Base-by-base conservation (phyloP, 2,329 filamentous ascomycete species). In the Stenocarpella maydis region DNA sequence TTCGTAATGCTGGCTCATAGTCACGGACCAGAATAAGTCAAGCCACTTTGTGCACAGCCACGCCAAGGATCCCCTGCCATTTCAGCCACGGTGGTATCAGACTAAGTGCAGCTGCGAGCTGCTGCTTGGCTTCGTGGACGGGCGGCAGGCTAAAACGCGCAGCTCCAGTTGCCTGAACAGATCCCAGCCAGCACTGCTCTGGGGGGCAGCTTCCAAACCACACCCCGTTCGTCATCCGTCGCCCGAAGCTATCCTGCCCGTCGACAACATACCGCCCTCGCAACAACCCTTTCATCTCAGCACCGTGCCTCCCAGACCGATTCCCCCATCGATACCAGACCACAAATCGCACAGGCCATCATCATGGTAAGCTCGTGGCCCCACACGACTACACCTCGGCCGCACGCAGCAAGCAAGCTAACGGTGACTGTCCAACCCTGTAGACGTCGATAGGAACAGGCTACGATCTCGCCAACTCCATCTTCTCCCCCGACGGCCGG, bases 371-470 rank as follows among this genome's bases (percentile, higher is more conserved):
- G 58, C 58, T 63, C n/a, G 17, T 37, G n/a, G 28, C 43, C 28
- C 6, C 17, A 17, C 58, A 19, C 3, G 7, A 21, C 14, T 8
- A 47, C 28, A 28, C 58, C n/a, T 19, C 15, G 28, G 8, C 14
- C 28, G 49, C 31, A 1, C 7, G 15, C 43, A 37, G 28, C 58
- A 26, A 2, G 26, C 52, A 31, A 24, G 65, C 65, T 67, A 41
- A 67, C 41, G 37, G 14, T 21, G 41, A 4, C 28, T 50, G 7
- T 37, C 9, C 34, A 37, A 75, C 71, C 2, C 37, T 39, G 45
- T 75, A 99, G 96, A 99, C 96, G 79, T 99, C 96, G 80, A 99
- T 99, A 92, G 96, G 96, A 80, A 99, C 96, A 78, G 96, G 96
- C 79, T 99, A 99, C 86, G 96, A 99, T 90, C 92, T 99, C 78